A percentile compares a stretch with the other conserved stretches of the same genome.
These are phyloP conservation scores for Phytophthora sp. DNA, from an alignment of 352 stramenopile species.

Conservation along the genomic window DNA sequence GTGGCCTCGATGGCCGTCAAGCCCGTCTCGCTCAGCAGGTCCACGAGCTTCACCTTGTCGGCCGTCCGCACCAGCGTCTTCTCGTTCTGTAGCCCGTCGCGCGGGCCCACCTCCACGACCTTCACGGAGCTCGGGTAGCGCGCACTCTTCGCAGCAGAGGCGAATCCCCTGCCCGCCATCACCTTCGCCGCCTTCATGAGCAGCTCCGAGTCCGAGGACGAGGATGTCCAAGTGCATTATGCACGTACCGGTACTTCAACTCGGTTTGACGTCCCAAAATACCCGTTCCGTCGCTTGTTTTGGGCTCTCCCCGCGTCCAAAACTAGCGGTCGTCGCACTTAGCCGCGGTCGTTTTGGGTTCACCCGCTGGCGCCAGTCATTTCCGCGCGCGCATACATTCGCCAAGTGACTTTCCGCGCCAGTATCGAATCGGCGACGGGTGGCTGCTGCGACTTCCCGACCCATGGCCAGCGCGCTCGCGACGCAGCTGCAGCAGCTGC, in stretches of 20 bases:
- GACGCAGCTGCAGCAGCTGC: conserved; percentile 82
- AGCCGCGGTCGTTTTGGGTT: conserved; percentile 6
- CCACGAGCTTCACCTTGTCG: conserved; percentile 93
- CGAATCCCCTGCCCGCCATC: conserved; percentile 2
- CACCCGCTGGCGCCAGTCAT: conserved; percentile 26
- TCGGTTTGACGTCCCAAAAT: not conserved
- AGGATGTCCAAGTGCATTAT: too few relatives aligned
- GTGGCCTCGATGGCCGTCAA: conserved; percentile 93
- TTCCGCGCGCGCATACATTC: too few relatives aligned
- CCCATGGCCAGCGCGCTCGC: conserved; percentile 72
- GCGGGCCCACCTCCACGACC: conserved; percentile 95
- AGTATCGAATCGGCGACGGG: conserved; percentile 33
- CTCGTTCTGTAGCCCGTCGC: conserved; percentile 98
- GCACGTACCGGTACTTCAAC: conserved; percentile 36
- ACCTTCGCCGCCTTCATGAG: conserved; percentile 14
- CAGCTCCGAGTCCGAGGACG: too few relatives aligned
- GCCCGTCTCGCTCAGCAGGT: conserved; percentile 90
- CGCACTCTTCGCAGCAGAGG: not conserved
- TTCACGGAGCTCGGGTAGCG: conserved; percentile 82
- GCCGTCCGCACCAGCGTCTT: conserved; percentile 83
- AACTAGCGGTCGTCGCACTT: too few relatives aligned
- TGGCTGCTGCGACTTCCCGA: conserved; percentile 21
- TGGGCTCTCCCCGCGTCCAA: too few relatives aligned
- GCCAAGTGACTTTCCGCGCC: conserved; percentile 19
- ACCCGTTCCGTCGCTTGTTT: too few relatives aligned